Evolutionary conservation across 2,329 filamentous ascomycete species (phyloP).

Genomic region (Tricladium varicosporioides): DNA sequence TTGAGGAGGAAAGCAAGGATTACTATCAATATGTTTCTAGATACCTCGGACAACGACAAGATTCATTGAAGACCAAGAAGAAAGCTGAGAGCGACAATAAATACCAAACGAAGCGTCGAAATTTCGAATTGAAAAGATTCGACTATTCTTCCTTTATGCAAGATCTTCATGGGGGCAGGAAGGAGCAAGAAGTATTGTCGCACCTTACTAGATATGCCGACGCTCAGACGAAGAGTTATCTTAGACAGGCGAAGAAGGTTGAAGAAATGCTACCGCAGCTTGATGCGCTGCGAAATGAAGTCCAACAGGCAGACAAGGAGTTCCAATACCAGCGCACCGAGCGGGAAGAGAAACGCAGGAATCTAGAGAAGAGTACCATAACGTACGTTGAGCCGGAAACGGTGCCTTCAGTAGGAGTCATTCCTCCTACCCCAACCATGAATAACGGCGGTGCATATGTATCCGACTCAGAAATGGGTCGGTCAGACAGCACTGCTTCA

Average conservation of each 20-base stretch:
- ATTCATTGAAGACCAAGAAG: conserved; percentile 97
- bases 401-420: conserved; percentile 41
- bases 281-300: conserved; percentile 82
- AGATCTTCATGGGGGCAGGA: conserved; percentile 96
- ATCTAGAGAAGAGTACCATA: conserved; percentile 83
- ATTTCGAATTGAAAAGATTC: conserved; percentile 95
- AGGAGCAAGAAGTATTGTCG: conserved; percentile 94
- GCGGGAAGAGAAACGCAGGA: conserved; percentile 87
- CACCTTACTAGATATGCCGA: conserved; percentile 94
- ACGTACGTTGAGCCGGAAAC: conserved; percentile 69
- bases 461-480: conserved; percentile 67
- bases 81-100: conserved; percentile 92
- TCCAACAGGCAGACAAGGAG: conserved; percentile 92
- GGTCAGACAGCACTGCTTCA: conserved; percentile 72
- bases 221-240: conserved; percentile 79
- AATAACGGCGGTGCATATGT: conserved; percentile 39
- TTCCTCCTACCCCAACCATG: conserved; percentile 30
- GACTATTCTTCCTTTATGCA: conserved; percentile 99
- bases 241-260: conserved; percentile 81
- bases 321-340: conserved; percentile 95
- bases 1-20: conserved; percentile 97
- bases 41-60: conserved; percentile 93
- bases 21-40: conserved; percentile 95
- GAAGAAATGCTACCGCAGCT: conserved; percentile 84
- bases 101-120: conserved; percentile 89